These are phyloP conservation scores for Dendrobium huoshanense DNA, from an alignment of 106 monocot species.

Conservation along the genomic window DNA sequence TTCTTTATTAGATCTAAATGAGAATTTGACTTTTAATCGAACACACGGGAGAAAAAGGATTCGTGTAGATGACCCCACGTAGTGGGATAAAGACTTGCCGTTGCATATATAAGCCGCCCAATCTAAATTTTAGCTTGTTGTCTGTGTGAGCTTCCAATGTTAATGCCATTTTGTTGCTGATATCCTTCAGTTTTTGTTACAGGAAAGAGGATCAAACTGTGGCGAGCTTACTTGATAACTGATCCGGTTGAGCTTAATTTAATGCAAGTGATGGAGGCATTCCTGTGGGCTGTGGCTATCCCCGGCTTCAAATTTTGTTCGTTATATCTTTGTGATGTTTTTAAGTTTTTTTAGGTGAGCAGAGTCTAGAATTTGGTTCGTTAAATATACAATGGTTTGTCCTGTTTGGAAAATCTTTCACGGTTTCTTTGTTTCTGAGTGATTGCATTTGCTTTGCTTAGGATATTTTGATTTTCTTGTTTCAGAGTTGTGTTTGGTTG, in stretches of 20 bases:
- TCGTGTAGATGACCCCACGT: no score
- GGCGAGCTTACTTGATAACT: not conserved
- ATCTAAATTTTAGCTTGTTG: no score
- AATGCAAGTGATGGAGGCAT: not conserved
- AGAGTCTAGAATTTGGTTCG: not conserved
- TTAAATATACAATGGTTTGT: not conserved
- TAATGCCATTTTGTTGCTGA: not conserved
- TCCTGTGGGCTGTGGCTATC: not conserved
- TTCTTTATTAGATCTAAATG: no score
- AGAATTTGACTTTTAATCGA: no score
- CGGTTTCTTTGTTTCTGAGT: not conserved
- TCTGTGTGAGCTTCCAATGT: no score
- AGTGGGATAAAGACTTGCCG: no score
- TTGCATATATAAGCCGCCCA: no score
- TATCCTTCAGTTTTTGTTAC: not conserved
- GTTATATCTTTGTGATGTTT: not conserved
- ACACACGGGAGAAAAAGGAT: no score
- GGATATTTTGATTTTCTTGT: not conserved
- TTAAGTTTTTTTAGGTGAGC: not conserved
- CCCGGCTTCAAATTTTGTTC: not conserved
- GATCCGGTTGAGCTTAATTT: not conserved
- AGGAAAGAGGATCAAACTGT: not conserved
- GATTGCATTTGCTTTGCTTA: not conserved
- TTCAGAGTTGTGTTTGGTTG: not conserved
- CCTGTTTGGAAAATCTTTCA: not conserved